Evolutionary conservation across 768 basidiomycete genomes (phyloP), one percentile per base, ranked within the genome.

Genomic region (Suillus placidus): DNA sequence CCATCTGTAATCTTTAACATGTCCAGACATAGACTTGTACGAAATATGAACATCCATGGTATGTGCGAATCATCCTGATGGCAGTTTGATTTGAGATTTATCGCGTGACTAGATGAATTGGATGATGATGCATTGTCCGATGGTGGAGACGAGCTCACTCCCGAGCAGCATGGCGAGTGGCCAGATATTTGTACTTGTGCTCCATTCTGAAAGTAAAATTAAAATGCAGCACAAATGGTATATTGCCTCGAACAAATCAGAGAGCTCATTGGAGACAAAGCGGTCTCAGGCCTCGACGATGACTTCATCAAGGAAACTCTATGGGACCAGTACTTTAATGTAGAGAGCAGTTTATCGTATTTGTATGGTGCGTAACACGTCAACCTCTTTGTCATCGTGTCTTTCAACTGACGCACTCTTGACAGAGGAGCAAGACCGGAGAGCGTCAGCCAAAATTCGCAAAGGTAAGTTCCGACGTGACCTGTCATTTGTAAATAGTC

Each of bases 21-120:
- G 95, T 98, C 97, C 6, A 85, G 97, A 76, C 97, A 99, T 79
- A 89, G 95, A 73, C 86, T 90, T 78, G 83, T 98, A 68, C 84
- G 92, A 68, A 95, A 95, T 79, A 80, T 99, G 35, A 88, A 97
- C 76, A 81, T 97, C 49, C 81, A 87, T 65, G 90, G 92, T 89
- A 55, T 35, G 77, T 65, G 37, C 43, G 13, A 58, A 60, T 1
- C 35, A 14, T 4, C 6, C 18, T 42, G 26, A 30, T 60, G 18
- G 6, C 2, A 20, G 2, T 5, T 35, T 38, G 14, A 30, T n/a
- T 20, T 54, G 30, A 54, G n/a, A 56, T 34, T 20, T 14, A 63
- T 2, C 34, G 43, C 14, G 30, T 55, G 35, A 67, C n/a, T 70
- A 95, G 96, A 89, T 75, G 95, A 94, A 79, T 83, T 96, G 69